Base-by-base conservation (phyloP, 441 rosid genomes). In the Cnidoscolus chayamansa region DNA sequence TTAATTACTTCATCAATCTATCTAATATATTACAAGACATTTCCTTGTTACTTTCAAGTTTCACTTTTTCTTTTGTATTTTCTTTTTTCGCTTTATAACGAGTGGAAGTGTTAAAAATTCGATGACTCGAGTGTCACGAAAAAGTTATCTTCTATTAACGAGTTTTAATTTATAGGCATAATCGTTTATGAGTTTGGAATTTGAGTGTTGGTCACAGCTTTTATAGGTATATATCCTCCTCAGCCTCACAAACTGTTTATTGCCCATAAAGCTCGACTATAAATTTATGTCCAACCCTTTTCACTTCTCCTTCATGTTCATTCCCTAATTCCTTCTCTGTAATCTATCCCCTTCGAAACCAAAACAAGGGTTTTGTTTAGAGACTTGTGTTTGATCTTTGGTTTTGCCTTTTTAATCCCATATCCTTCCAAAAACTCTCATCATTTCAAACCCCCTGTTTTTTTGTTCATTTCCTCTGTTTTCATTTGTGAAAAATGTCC, bases 281-380 rank as follows among this genome's bases (percentile, higher is more conserved):
- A 86, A 86, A 86, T 84, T 60, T 67, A 60, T 55, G 60, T 66
- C 68, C 72, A 1, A 17, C 70, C 67, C 74, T 74, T 51, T 40
- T 61, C 86, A 78, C 74, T 73, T 63, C 57, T 51, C 84, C 60
- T 70, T 68, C 85, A 82, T 76, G 56, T 54, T 56, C 64, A 67
- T 67, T 54, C 61, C 55, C 55, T 19, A 56, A n/a, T 37, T 70
- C 55, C 57, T 74, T 70, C 50, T 73, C 68, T 43, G 68, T 61
- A 64, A 55, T 72, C 75, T 71, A 63, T 72, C 60, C 48, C 54
- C 51, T 54, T 11, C 43, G 71, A 61, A 74, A 5, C 60, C 55
- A 45, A 55, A 16, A 2, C 4, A 16, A 25, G 13, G 61, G 32
- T 31, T 71, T 65, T 63, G 49, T 50, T 3, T 43, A 70, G 6